Conservation (phyloP, 345 rosid species). For the Hibiscus trionum region DNA sequence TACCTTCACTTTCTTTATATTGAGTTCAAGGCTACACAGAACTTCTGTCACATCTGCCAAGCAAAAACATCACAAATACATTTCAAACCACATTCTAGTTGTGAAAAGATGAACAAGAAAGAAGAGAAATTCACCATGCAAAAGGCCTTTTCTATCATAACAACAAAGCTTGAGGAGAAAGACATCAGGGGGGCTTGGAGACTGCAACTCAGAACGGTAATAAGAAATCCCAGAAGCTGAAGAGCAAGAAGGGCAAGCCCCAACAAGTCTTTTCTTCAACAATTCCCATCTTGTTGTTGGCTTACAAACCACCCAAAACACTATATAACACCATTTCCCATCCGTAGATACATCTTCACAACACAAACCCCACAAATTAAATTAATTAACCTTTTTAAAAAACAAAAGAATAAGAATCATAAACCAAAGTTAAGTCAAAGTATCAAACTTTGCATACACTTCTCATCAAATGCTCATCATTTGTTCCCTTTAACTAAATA, state of each 20-base stretch:
- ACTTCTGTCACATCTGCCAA: conserved; percentile 69
- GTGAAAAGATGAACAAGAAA: not conserved
- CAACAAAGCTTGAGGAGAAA: conserved; percentile 72
- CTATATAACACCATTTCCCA: conserved; percentile 93
- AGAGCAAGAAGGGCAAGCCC: conserved; percentile 65
- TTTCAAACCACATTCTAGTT: not conserved
- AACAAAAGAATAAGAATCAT: too few species aligned
- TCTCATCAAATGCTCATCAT: too few species aligned
- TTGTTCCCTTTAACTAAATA: too few species aligned
- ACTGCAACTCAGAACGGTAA: conserved; percentile 47
- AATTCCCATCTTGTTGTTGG: conserved; percentile 67
- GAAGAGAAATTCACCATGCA: conserved; percentile 45
- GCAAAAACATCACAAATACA: not conserved
- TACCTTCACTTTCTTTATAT: conserved; percentile 84
- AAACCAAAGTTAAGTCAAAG: not conserved
- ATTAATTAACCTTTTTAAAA: not conserved
- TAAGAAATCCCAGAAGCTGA: conserved; percentile 66
- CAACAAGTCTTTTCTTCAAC: conserved; percentile 74
- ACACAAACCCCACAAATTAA: conserved; percentile 7
- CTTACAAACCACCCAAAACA: conserved; percentile 82
- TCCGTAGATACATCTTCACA: conserved; percentile 82
- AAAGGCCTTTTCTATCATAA: conserved; percentile 72
- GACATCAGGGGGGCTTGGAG: conserved; percentile 63
- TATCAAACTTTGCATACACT: too few species aligned
- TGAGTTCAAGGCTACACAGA: conserved; percentile 82